Percentiles rank a stretch among this genome's conserved stretches.
Evolutionary conservation across 495 filamentous ascomycete genomes (phyloP).

Genomic region (Talaromyces liani): DNA sequence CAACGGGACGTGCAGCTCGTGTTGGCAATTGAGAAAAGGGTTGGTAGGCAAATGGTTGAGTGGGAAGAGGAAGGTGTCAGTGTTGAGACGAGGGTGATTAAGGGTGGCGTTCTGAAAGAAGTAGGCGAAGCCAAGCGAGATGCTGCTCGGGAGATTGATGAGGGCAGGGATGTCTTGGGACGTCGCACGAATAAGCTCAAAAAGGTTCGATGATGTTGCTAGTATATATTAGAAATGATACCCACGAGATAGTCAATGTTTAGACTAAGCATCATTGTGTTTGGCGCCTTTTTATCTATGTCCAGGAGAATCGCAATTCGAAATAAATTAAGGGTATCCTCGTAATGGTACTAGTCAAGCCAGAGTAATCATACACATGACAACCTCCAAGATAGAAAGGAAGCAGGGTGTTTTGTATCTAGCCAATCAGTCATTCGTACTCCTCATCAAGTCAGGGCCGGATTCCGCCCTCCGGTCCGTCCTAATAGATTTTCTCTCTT

Average conservation of each 20-base stretch:
- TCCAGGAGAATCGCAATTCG: neutral
- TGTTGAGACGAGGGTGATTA: slow-evolving; percentile 75
- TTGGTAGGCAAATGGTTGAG: slow-evolving; percentile 71
- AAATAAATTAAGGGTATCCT: slow-evolving; percentile 4
- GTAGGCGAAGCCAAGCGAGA: slow-evolving; percentile 90
- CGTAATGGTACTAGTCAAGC: neutral
- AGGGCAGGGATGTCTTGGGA: slow-evolving; percentile 72
- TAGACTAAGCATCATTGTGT: neutral
- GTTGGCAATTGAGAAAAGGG: slow-evolving; percentile 76
- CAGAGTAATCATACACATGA: neutral
- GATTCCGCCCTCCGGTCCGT: neutral
- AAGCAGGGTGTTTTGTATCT: neutral
- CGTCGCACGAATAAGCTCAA: slow-evolving; percentile 39
- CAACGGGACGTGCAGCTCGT: slow-evolving; percentile 86
- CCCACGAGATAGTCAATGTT: neutral
- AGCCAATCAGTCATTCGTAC: neutral
- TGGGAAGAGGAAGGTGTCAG: slow-evolving; percentile 87
- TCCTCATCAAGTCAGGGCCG: neutral
- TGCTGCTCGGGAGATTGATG: slow-evolving; percentile 82
- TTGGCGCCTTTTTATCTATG: slow-evolving; percentile 13
- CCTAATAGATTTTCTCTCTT: neutral
- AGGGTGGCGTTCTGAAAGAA: slow-evolving; percentile 68
- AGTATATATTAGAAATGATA: slow-evolving; percentile 3
- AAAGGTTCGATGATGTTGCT: slow-evolving; percentile 28
- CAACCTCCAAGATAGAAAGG: neutral